These are phyloP conservation scores for Populus davidiana DNA, from an alignment of 345 rosid species.

Conservation along the genomic window DNA sequence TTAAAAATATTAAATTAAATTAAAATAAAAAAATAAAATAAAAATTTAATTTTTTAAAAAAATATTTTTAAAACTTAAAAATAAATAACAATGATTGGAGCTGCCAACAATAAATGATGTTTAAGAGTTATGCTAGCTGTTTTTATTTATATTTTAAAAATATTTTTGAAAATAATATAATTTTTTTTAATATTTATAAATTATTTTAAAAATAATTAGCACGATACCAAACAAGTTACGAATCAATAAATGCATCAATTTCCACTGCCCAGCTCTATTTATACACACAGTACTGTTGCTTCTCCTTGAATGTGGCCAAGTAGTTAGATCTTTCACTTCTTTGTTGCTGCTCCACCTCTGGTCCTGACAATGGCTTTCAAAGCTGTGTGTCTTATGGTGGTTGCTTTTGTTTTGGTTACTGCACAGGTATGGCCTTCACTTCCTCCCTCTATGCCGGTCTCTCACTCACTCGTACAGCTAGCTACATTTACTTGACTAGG, in stretches of 20 bases:
- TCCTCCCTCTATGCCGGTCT: not conserved
- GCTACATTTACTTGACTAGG: not conserved
- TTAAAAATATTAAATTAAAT: too few species aligned
- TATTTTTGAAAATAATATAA: too few species aligned
- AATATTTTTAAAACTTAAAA: too few species aligned
- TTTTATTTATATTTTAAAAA: too few species aligned
- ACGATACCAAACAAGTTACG: too few species aligned
- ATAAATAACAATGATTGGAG: too few species aligned
- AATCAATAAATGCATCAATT: not conserved
- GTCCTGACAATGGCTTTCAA: constrained; percentile 36
- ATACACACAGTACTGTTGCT: not conserved
- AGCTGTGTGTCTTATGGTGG: constrained; percentile 23
- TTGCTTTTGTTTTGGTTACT: constrained; percentile 30
- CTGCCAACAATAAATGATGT: not conserved
- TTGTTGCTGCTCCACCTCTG: not conserved
- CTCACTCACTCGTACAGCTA: not conserved
- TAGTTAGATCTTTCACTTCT: not conserved
- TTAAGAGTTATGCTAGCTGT: too few species aligned
- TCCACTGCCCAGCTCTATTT: constrained; percentile 1
- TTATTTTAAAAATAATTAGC: too few species aligned
- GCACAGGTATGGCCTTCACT: constrained; percentile 27
- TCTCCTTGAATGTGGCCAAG: not conserved
- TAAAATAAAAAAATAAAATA: too few species aligned
- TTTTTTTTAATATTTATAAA: too few species aligned
- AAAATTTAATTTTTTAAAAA: too few species aligned